These are phyloP conservation scores for Wickerhamiella nectarea DNA, from an alignment of 805 yeast genomes.

Conservation along the genomic window DNA sequence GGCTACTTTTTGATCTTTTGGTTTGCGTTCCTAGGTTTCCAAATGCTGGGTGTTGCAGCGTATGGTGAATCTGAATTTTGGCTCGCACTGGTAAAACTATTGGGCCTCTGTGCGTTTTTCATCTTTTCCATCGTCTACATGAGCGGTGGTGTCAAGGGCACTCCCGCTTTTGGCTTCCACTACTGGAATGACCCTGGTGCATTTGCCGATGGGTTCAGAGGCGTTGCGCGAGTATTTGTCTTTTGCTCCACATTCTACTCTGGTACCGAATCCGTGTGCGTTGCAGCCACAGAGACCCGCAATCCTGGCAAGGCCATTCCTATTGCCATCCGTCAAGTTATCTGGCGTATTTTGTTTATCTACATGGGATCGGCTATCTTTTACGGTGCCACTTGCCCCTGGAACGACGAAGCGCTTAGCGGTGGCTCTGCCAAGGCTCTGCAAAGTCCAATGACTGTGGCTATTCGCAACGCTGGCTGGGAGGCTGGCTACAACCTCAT, in stretches of 20 bases:
- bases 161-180: conserved; percentile 43
- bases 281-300: conserved; percentile 51
- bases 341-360: conserved; percentile 40
- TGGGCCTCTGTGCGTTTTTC: conserved; percentile 45
- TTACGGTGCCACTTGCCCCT: conserved; percentile 51
- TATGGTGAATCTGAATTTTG: conserved; percentile 54
- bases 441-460: conserved; percentile 39
- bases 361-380: conserved; percentile 45
- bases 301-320: conserved; percentile 52
- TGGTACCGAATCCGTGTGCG: conserved; percentile 46
- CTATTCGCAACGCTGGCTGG: conserved; percentile 40
- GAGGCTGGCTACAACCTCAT: conserved; percentile 38
- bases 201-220: conserved; percentile 32
- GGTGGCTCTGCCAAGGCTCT: conserved; percentile 33
- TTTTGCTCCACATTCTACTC: conserved; percentile 48
- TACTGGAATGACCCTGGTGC: conserved; percentile 47
- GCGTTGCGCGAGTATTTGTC: conserved; percentile 36
- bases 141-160: conserved; percentile 39
- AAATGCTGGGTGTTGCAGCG: conserved; percentile 39
- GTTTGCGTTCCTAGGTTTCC: conserved; percentile 33
- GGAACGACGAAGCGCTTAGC: conserved; percentile 33
- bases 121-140: conserved; percentile 42
- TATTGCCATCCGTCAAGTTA: conserved; percentile 43
- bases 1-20: conserved; percentile 39
- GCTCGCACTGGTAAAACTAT: conserved; percentile 41